These are phyloP conservation scores for Tulasnella sp. DNA, from an alignment of 768 basidiomycete species.

Conservation along the genomic window DNA sequence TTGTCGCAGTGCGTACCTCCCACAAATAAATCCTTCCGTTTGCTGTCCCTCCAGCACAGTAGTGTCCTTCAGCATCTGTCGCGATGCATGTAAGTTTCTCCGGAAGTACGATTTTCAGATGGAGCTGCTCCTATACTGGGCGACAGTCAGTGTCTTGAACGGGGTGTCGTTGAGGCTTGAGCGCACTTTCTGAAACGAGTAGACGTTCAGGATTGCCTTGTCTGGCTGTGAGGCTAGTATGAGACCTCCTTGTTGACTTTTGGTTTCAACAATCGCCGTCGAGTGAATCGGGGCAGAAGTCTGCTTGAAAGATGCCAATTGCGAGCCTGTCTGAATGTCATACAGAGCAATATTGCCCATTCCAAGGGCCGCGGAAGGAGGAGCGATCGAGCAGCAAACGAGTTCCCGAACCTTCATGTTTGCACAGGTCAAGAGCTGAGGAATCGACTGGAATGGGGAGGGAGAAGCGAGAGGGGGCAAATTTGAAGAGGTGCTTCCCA, in stretches of 20 bases:
- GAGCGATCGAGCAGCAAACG: slow-evolving; percentile 64
- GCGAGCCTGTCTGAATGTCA: slow-evolving; percentile 76
- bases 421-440: slow-evolving; percentile 43
- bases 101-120: slow-evolving; percentile 81
- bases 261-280: slow-evolving; percentile 69
- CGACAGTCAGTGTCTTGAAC: slow-evolving; percentile 16
- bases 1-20: slow-evolving; percentile 70
- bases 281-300: slow-evolving; percentile 66
- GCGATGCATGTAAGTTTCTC: slow-evolving; percentile 85
- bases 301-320: slow-evolving; percentile 88
- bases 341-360: slow-evolving; percentile 73
- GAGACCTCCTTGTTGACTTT: slow-evolving; percentile 76
- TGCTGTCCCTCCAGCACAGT: slow-evolving; percentile 85
- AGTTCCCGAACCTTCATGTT: slow-evolving; percentile 63
- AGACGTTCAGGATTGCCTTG: slow-evolving; percentile 86
- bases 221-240: slow-evolving; percentile 85
- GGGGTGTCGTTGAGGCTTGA: background rate
- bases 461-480: background rate
- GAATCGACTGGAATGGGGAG: background rate
- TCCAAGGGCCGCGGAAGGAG: slow-evolving; percentile 52
- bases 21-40: slow-evolving; percentile 92
- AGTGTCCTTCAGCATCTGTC: slow-evolving; percentile 69
- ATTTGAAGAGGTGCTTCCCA: background rate
- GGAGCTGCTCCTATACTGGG: slow-evolving; percentile 77
- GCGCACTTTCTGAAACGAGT: slow-evolving; percentile 87